These are phyloP conservation scores for Suhomyces atakaporum DNA, from an alignment of 1,139 yeast genomes.

Conservation along the genomic window DNA sequence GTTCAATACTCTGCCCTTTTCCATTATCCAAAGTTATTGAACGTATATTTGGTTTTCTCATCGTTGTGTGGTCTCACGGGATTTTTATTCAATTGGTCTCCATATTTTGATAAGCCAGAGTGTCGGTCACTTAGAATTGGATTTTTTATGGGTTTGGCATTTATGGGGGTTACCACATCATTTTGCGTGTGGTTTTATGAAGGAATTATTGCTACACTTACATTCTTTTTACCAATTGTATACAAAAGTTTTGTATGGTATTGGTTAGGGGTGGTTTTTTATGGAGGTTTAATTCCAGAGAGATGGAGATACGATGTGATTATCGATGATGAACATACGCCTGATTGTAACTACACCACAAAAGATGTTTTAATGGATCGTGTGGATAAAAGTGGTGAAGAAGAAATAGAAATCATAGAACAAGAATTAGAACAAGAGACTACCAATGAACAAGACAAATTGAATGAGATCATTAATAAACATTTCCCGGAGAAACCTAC, in stretches of 20 bases:
- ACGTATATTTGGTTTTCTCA: slow-evolving; percentile 60
- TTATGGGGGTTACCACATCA: slow-evolving; percentile 70
- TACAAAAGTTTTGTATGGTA: slow-evolving; percentile 73
- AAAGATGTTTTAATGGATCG: slow-evolving; percentile 40
- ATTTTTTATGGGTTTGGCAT: slow-evolving; percentile 81
- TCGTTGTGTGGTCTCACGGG: slow-evolving; percentile 70
- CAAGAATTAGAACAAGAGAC: slow-evolving; percentile 10
- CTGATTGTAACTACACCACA: slow-evolving; percentile 28
- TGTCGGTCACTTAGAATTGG: slow-evolving; percentile 76
- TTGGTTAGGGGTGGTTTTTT: slow-evolving; percentile 78
- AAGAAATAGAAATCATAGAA: slow-evolving; percentile 39
- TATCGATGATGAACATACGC: slow-evolving; percentile 43
- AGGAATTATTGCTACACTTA: slow-evolving; percentile 54
- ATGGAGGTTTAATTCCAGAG: slow-evolving; percentile 89
- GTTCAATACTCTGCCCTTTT: slow-evolving; percentile 81
- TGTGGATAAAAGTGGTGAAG: slow-evolving; percentile 44
- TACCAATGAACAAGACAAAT: slow-evolving; percentile 24
- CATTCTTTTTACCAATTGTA: slow-evolving; percentile 61
- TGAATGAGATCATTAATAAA: slow-evolving; percentile 41
- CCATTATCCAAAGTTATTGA: slow-evolving; percentile 53
- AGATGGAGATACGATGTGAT: slow-evolving; percentile 73
- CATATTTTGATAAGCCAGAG: slow-evolving; percentile 84
- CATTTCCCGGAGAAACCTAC: slow-evolving; percentile 59
- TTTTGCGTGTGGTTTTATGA: slow-evolving; percentile 56
- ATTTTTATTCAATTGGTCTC: slow-evolving; percentile 83